Conservation (phyloP, 306 rosid genomes). For the Ceratonia siliqua region DNA sequence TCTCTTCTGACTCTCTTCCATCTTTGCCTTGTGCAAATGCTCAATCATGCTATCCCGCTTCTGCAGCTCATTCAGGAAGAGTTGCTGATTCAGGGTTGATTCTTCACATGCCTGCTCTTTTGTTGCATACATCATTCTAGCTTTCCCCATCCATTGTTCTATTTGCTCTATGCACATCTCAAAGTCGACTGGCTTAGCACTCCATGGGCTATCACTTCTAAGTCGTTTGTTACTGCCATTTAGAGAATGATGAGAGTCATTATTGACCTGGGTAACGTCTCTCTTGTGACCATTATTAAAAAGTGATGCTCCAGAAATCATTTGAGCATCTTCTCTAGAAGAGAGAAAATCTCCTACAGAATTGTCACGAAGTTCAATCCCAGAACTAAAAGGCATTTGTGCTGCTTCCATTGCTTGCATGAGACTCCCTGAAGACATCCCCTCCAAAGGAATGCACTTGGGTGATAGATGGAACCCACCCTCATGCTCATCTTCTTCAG, state of each 20-base stretch:
- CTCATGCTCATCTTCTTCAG: slow-evolving; percentile 54
- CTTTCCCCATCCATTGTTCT: slow-evolving; percentile 60
- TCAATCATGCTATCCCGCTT: slow-evolving; percentile 55
- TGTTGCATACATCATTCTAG: slow-evolving; percentile 54
- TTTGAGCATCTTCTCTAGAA: slow-evolving; percentile 58
- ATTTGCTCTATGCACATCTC: slow-evolving; percentile 64
- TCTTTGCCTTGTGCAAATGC: slow-evolving; percentile 55
- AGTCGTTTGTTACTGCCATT: slow-evolving; percentile 61
- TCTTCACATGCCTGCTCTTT: slow-evolving; percentile 68
- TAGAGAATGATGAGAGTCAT: slow-evolving; percentile 47
- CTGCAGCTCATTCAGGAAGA: slow-evolving; percentile 60
- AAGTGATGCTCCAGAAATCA: slow-evolving; percentile 53
- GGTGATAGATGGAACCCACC: slow-evolving; percentile 60
- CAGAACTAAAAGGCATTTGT: slow-evolving; percentile 52
- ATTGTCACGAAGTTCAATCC: slow-evolving; percentile 60
- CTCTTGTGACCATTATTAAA: slow-evolving; percentile 75
- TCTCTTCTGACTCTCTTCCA: slow-evolving; percentile 67
- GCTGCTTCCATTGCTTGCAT: slow-evolving; percentile 58
- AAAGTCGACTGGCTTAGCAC: slow-evolving; percentile 50
- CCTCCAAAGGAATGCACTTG: slow-evolving; percentile 59
- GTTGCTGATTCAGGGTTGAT: slow-evolving; percentile 46
- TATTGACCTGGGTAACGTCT: slow-evolving; percentile 52
- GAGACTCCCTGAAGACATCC: slow-evolving; percentile 62
- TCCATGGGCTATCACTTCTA: slow-evolving; percentile 65
- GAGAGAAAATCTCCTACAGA: slow-evolving; percentile 55